phyloP scores from a whole-genome alignment of 139 green algal species.

The Astrephomene gubernaculifera region DNA sequence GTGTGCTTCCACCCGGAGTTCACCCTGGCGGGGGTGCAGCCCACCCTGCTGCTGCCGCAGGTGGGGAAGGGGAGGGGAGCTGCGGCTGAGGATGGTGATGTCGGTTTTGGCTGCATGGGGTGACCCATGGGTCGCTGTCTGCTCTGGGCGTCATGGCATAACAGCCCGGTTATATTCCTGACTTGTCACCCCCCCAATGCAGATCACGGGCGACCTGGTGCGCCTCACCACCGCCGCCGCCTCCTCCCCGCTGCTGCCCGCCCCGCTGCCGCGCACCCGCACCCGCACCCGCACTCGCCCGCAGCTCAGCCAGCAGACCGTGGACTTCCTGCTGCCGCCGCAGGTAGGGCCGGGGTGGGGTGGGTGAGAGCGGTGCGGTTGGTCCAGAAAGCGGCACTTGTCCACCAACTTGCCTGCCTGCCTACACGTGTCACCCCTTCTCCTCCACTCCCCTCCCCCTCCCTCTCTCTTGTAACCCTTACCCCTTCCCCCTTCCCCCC shows the following conservation, averaged over 20 bases:
- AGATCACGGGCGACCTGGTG: conserved; percentile 62
- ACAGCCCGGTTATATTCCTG: no score
- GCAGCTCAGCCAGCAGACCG: conserved; percentile 32
- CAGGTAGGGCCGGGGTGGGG: conserved; percentile 29
- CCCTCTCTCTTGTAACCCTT: no score
- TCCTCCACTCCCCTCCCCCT: no score
- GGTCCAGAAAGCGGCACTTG: no score
- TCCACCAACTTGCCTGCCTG: no score
- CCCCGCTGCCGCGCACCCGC: conserved; percentile 39
- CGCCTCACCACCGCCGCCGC: conserved; percentile 29
- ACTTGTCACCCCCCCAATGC: not conserved
- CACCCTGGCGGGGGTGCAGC: conserved; percentile 59
- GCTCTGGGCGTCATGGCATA: no score
- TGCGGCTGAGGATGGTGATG: no score
- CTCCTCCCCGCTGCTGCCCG: conserved; percentile 39
- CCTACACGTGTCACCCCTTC: no score
- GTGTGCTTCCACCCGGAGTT: conserved; percentile 57
- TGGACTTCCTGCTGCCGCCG: conserved; percentile 63
- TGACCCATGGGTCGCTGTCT: no score
- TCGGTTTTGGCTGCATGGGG: no score
- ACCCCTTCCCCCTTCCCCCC: not conserved
- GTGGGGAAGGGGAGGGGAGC: conserved; percentile 20
- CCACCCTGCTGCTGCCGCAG: conserved; percentile 58
- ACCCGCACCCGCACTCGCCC: not conserved
- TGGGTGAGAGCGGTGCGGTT: no score